Evolutionary conservation across 1,284 basidiomycete species (phyloP), one percentile per base, ranked within the genome.

Genomic region (Uromyces viciae-fabae): DNA sequence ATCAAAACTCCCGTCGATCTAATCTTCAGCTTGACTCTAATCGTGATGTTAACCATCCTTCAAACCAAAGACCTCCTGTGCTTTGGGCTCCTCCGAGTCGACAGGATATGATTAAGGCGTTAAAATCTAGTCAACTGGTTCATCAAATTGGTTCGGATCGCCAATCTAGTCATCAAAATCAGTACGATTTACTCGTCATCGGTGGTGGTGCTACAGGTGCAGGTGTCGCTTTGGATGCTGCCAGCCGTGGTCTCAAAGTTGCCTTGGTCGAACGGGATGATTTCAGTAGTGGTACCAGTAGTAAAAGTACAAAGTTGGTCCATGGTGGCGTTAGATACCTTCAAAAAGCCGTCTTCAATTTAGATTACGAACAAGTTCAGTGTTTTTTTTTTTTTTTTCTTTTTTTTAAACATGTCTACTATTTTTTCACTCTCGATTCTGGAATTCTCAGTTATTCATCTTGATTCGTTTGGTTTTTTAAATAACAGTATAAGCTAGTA

Each of bases 311-410:
- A 14, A 98, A 99, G 86, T 91, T 99, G 73, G 95, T 98, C 0
- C 96, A 99, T 87, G 96, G 96, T 38, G 96, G 96, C 81, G 96
- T 99, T 0, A 90, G 96, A 17, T 99, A 99, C 87, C 90, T 99
- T 17, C 95, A 98, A 85, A 98, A 98, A 86, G 96, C 96, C 1
- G 90, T 98, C 75, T 91, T 97, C 85, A 95, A 97, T 86, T 91
- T 98, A 82, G 96, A 98, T 87, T 98, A 97, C 84, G 93, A 87
- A 85, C 84, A 85, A 85, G 85, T 72, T 75, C 75, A 56, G 77
- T 56, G 33, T 71, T 49, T 46, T 42, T n/a, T 22, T 43, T 14
- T 58, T 49, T 11, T 38, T 14, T 49, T 19, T 17, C 36, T 40
- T 49, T 25, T 40, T 8, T 76, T 52, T 33, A 68, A 43, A 49